Conservation (phyloP, 2,329 filamentous ascomycete species). For the Xylaria sp. region DNA sequence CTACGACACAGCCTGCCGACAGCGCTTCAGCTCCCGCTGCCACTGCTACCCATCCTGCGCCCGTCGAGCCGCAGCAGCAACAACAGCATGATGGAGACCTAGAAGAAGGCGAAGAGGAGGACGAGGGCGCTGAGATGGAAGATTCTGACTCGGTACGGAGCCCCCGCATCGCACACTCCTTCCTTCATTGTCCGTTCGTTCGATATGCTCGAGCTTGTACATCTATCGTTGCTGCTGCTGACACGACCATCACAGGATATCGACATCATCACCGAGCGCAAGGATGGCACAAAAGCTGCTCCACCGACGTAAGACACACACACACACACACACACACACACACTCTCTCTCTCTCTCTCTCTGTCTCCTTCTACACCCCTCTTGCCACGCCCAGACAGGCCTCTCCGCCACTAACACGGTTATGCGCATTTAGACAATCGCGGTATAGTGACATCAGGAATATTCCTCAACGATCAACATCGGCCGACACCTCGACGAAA, state of each 20-base stretch:
- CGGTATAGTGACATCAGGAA: constrained; percentile 74
- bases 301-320: constrained; percentile 70
- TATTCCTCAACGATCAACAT: constrained; percentile 69
- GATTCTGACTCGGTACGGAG: constrained; percentile 65
- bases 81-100: constrained; percentile 63
- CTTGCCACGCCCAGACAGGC: not conserved
- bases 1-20: constrained; percentile 46
- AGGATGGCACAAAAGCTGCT: constrained; percentile 70
- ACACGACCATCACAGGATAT: constrained; percentile 63
- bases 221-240: not conserved
- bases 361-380: not conserved
- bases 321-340: too few species aligned
- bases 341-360: not conserved
- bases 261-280: constrained; percentile 75
- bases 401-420: not conserved
- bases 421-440: constrained; percentile 60
- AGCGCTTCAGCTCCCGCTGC: constrained; percentile 15
- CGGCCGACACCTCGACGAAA: constrained; percentile 63
- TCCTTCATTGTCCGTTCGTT: too few species aligned
- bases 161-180: not conserved
- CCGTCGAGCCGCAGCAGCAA: constrained; percentile 41
- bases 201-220: not conserved
- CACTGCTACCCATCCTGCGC: constrained; percentile 26
- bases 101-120: constrained; percentile 73
- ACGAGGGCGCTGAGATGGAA: constrained; percentile 70